These are phyloP conservation scores for Xylariaceae sp. DNA, from an alignment of 2,329 filamentous ascomycete genomes.

Conservation along the genomic window DNA sequence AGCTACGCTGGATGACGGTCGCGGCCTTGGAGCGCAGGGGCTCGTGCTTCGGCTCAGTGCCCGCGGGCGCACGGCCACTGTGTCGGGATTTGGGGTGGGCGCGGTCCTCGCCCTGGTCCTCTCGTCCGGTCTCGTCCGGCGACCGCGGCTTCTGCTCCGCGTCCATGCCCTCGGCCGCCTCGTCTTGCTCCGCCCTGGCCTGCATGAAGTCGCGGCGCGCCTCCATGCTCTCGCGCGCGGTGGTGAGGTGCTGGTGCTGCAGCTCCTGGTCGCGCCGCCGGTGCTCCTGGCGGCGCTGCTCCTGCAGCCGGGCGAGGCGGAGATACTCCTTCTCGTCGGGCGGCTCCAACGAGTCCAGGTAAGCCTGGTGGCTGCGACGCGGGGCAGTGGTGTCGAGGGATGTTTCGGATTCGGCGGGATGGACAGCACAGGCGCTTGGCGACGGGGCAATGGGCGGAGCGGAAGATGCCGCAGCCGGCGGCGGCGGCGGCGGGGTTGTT, in stretches of 20 bases:
- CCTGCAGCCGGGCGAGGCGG: constrained; percentile 42
- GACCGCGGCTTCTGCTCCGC: constrained; percentile 1
- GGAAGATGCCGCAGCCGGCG: no score
- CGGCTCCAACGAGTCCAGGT: constrained; percentile 43
- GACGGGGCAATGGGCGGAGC: neutral
- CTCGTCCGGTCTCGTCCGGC: constrained; percentile 4
- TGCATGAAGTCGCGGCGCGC: constrained; percentile 27
- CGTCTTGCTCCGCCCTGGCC: constrained; percentile 15
- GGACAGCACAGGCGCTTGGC: neutral
- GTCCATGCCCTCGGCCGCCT: neutral
- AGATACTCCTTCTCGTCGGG: constrained; percentile 40
- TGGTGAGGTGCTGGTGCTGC: constrained; percentile 12
- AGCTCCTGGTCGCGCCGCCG: constrained; percentile 33
- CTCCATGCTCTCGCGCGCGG: constrained; percentile 17
- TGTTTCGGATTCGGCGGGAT: constrained; percentile 7
- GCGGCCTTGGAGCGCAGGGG: constrained; percentile 37
- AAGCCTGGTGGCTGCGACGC: constrained; percentile 26
- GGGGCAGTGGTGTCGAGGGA: neutral
- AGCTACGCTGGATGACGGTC: constrained; percentile 59
- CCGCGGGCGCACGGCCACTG: neutral
- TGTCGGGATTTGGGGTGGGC: neutral
- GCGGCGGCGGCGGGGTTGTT: no score
- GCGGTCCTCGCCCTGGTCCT: neutral
- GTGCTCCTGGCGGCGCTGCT: constrained; percentile 36
- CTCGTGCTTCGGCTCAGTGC: constrained; percentile 13